Conservation (phyloP, 768 basidiomycete species). For the Fistulinella prunicolor region DNA sequence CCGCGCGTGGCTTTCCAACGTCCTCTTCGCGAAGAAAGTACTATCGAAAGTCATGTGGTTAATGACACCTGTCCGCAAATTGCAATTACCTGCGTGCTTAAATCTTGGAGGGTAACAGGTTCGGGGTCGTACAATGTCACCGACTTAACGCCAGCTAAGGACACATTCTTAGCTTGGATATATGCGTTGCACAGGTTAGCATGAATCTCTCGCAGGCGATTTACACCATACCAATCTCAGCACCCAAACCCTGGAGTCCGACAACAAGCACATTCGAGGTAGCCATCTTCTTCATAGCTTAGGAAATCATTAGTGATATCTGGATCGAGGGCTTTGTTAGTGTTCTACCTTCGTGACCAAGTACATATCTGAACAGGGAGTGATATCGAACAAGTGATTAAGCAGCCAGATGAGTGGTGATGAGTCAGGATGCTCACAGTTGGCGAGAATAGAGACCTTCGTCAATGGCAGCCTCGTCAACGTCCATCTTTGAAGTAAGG, state of each 20-base stretch:
- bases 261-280: slow-evolving; percentile 91
- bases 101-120: slow-evolving; percentile 80
- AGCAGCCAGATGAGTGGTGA: slow-evolving; percentile 10
- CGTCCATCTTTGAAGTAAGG: slow-evolving; percentile 62
- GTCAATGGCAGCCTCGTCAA: slow-evolving; percentile 86
- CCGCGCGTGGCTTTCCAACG: slow-evolving; percentile 83
- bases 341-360: slow-evolving; percentile 86
- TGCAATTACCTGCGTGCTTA: slow-evolving; percentile 79
- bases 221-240: slow-evolving; percentile 76
- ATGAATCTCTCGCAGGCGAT: slow-evolving; percentile 2
- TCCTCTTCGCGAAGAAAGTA: slow-evolving; percentile 92
- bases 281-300: slow-evolving; percentile 99
- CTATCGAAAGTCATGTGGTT: slow-evolving; percentile 40
- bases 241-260: slow-evolving; percentile 88
- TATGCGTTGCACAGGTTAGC: slow-evolving; percentile 12
- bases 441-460: slow-evolving; percentile 94
- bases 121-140: slow-evolving; percentile 96
- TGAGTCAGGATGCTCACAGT: slow-evolving; percentile 54
- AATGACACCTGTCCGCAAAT: neutral
- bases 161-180: slow-evolving; percentile 79
- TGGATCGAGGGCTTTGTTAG: neutral
- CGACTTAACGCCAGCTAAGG: slow-evolving; percentile 94
- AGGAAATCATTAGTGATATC: slow-evolving; percentile 14
- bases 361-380: slow-evolving; percentile 69
- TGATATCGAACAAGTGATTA: slow-evolving; percentile 19